Evolutionary conservation across 2,329 filamentous ascomycete genomes (phyloP).

Genomic region (Sclerotinia sclerotiorum): DNA sequence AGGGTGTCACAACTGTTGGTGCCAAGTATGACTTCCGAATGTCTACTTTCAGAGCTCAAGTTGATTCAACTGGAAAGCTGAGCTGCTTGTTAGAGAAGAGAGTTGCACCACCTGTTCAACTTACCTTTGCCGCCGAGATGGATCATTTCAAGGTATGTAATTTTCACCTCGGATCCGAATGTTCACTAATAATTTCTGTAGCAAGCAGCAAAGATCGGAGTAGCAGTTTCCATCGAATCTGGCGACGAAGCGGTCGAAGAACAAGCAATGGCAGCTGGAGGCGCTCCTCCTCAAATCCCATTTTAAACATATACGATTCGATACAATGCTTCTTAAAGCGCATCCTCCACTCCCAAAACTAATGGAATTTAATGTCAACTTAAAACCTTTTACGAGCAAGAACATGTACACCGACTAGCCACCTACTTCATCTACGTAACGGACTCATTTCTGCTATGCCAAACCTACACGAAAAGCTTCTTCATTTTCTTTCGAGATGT

Average conservation of each 20-base stretch:
- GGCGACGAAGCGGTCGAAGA: constrained; percentile 83
- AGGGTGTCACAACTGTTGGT: constrained; percentile 87
- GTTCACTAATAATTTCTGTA: constrained; percentile 47
- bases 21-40: constrained; percentile 98
- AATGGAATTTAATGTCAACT: constrained; percentile 38
- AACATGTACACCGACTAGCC: constrained; percentile 24
- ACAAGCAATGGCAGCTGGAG: constrained; percentile 65
- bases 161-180: not conserved
- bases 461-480: constrained; percentile 24
- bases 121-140: constrained; percentile 95
- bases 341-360: constrained; percentile 27
- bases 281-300: constrained; percentile 55
- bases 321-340: constrained; percentile 13
- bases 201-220: constrained; percentile 93
- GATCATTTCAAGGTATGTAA: constrained; percentile 87
- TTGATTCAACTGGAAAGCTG: constrained; percentile 93
- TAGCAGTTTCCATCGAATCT: constrained; percentile 89
- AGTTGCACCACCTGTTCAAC: constrained; percentile 84
- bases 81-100: constrained; percentile 93
- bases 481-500: constrained; percentile 35
- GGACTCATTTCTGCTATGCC: constrained; percentile 29
- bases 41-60: constrained; percentile 91
- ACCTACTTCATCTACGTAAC: constrained; percentile 9
- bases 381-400: constrained; percentile 23
- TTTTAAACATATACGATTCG: constrained; percentile 52